A percentile compares a stretch with the other conserved stretches of the same genome.
Evolutionary conservation across 1,284 basidiomycete species (phyloP).

Genomic region (Wolfiporia cocos): DNA sequence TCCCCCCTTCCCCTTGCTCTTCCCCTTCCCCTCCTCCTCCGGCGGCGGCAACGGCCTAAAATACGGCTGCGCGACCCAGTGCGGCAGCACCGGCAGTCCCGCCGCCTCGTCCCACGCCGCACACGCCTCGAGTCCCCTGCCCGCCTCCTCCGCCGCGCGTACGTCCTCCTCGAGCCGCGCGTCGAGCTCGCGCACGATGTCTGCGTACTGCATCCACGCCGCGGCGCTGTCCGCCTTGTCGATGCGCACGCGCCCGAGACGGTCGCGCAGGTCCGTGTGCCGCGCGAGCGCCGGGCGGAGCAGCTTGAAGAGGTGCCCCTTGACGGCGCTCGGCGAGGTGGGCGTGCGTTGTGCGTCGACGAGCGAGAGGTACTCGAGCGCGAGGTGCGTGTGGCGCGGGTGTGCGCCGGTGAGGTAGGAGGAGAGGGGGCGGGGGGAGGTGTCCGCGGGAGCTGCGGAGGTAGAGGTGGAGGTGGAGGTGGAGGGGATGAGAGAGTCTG

Average conservation of each 20-base stretch:
- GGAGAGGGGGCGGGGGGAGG: conserved; percentile 25
- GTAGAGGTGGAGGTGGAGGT: conserved; percentile 14
- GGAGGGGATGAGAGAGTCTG: conserved; percentile 12
- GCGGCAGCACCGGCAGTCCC: conserved; percentile 61
- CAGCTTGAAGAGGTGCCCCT: conserved; percentile 92
- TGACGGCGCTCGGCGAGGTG: conserved; percentile 74
- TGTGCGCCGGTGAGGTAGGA: conserved; percentile 40
- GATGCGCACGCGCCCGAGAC: conserved; percentile 48
- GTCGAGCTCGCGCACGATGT: conserved; percentile 64
- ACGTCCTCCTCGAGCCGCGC: conserved; percentile 53
- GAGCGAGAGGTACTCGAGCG: conserved; percentile 85
- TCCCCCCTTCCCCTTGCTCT: no score
- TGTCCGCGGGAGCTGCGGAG: conserved; percentile 14
- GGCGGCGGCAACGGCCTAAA: conserved; percentile 43
- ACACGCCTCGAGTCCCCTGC: conserved; percentile 36
- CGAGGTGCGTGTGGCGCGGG: conserved; percentile 60
- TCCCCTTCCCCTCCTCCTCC: neutral
- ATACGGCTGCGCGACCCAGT: conserved; percentile 86
- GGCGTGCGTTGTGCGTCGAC: conserved; percentile 68
- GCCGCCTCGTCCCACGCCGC: conserved; percentile 43
- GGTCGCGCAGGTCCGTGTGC: conserved; percentile 71
- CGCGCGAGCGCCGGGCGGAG: conserved; percentile 72
- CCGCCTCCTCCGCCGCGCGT: conserved; percentile 29
- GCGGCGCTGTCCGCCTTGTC: conserved; percentile 33
- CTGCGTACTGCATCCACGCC: conserved; percentile 49